Evolutionary conservation across 805 yeast species (phyloP).

Genomic region (Pichia cephalocereana): DNA sequence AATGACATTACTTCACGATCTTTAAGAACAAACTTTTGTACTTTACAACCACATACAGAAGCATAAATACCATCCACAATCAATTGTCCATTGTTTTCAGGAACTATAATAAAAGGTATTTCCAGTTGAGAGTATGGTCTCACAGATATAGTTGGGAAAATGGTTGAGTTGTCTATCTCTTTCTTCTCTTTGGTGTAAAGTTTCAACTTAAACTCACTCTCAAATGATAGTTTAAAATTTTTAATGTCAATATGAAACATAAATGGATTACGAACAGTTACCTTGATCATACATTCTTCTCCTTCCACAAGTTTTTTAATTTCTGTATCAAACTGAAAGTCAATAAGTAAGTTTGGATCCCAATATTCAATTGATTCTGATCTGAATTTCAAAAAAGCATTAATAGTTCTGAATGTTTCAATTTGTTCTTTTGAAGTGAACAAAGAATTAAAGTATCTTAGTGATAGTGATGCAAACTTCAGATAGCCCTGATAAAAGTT

Average conservation of each 20-base stretch:
- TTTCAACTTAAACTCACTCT: constrained; percentile 19
- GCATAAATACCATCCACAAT: constrained; percentile 43
- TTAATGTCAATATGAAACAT: constrained; percentile 59
- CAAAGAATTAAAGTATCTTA: constrained; percentile 47
- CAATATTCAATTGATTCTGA: constrained; percentile 39
- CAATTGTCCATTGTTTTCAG: constrained; percentile 40
- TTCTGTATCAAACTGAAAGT: constrained; percentile 12
- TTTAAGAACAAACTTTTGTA: constrained; percentile 30
- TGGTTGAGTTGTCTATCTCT: constrained; percentile 10
- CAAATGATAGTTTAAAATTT: constrained; percentile 32
- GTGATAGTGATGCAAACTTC: constrained; percentile 41
- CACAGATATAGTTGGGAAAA: constrained; percentile 23
- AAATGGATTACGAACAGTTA: constrained; percentile 71
- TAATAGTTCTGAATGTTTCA: constrained; percentile 28
- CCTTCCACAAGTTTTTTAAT: constrained; percentile 39
- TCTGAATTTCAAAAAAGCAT: constrained; percentile 13
- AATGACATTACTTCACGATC: neutral
- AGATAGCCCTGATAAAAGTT: constrained; percentile 36
- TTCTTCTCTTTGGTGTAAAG: constrained; percentile 1
- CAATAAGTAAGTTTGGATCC: constrained; percentile 51
- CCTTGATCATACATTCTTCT: constrained; percentile 49
- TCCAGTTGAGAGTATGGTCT: constrained; percentile 29
- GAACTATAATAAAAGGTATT: constrained; percentile 38
- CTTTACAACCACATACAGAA: constrained; percentile 40
- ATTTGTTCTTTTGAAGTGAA: constrained; percentile 52